These are phyloP conservation scores for Ceriops decandra DNA, from an alignment of 345 rosid species.

Conservation along the genomic window DNA sequence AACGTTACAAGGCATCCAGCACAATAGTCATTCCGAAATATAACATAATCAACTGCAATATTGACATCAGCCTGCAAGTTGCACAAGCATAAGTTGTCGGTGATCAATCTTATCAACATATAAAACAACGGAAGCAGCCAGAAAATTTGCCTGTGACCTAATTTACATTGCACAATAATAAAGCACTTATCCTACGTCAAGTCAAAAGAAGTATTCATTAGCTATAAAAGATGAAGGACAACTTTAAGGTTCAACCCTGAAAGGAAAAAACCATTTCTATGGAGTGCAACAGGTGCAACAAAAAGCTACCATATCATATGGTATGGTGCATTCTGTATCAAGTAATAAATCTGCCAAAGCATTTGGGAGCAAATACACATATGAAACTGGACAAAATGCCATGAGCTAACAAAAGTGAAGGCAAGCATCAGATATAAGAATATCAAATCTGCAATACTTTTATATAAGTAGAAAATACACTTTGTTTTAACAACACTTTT, in stretches of 20 bases:
- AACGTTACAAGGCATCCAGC: constrained; percentile 50
- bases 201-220: not conserved
- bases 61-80: constrained; percentile 49
- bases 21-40: constrained; percentile 39
- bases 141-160: not conserved
- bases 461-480: not conserved
- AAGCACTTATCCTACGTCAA: not conserved
- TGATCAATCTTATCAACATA: not conserved
- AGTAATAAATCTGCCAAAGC: not conserved
- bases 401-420: not conserved
- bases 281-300: not conserved
- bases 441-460: not conserved
- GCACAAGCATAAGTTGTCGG: constrained; percentile 21
- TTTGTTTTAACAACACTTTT: not conserved
- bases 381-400: not conserved
- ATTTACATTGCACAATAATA: too few relatives aligned
- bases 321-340: not conserved
- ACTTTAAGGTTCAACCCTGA: not conserved
- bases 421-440: not conserved
- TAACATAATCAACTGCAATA: constrained; percentile 55
- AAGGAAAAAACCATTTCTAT: not conserved
- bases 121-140: not conserved
- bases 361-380: not conserved
- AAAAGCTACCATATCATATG: not conserved
- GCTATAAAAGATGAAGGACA: not conserved